phyloP scores from a whole-genome alignment of 2,329 filamentous ascomycete genomes.

The Aspergillus clavatus region DNA sequence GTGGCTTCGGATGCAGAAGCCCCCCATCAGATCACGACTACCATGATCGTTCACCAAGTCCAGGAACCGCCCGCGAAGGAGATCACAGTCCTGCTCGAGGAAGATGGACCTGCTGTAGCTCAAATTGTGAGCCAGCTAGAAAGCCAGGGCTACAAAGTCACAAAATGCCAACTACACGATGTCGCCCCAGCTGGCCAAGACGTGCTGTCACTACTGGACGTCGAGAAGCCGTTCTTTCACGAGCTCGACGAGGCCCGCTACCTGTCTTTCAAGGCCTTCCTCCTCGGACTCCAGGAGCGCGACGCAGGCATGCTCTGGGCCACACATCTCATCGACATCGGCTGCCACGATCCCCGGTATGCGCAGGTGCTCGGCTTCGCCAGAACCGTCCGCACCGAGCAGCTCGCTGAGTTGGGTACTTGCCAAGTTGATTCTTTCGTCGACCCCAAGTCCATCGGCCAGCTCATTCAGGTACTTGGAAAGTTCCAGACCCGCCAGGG shows the following conservation, averaged over 20 bases:
- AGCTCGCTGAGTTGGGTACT: slow-evolving; percentile 23
- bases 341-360: slow-evolving; percentile 26
- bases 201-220: not conserved
- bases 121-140: not conserved
- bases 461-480: slow-evolving; percentile 12
- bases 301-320: slow-evolving; percentile 26
- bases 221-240: not conserved
- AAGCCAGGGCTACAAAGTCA: not conserved
- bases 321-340: slow-evolving; percentile 18
- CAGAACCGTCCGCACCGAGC: slow-evolving; percentile 27
- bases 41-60: not conserved
- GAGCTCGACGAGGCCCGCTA: not conserved
- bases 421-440: slow-evolving; percentile 14
- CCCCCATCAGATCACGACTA: not conserved
- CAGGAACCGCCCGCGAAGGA: not conserved
- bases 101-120: not conserved
- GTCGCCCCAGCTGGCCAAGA: not conserved
- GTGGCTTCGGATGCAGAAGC: not conserved
- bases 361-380: slow-evolving; percentile 25
- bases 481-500: slow-evolving; percentile 6
- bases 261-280: not conserved
- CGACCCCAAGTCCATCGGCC: not conserved
- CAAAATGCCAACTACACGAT: not conserved
- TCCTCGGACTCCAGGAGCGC: not conserved
- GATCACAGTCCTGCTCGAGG: not conserved